A percentile compares a stretch with the other conserved stretches of the same genome.
These are phyloP conservation scores for Torrubiellomyces zombiae DNA, from an alignment of 2,329 filamentous ascomycete species.

Conservation along the genomic window DNA sequence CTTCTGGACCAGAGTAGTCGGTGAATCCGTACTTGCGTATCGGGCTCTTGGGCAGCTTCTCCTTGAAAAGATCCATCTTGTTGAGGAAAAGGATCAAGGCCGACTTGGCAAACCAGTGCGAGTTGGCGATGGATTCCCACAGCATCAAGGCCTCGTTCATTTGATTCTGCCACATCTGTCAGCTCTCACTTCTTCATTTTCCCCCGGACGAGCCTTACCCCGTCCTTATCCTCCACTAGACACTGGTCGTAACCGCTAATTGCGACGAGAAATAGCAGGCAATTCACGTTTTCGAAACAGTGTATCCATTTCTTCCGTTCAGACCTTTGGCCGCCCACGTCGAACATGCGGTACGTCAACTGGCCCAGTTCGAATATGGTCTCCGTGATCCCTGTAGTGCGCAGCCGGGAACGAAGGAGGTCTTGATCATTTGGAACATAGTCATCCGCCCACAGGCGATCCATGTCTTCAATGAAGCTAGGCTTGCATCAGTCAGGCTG, in stretches of 20 bases:
- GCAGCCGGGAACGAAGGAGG: slow-evolving; percentile 86
- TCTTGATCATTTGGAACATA: slow-evolving; percentile 90
- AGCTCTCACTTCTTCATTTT: slow-evolving; percentile 5
- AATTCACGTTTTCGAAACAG: slow-evolving; percentile 91
- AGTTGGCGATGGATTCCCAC: slow-evolving; percentile 74
- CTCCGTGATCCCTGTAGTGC: slow-evolving; percentile 94
- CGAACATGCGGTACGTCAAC: slow-evolving; percentile 92
- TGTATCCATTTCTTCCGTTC: slow-evolving; percentile 99
- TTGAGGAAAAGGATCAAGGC: slow-evolving; percentile 73
- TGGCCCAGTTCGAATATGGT: slow-evolving; percentile 92
- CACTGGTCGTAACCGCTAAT: slow-evolving; percentile 96
- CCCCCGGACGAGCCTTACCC: too few relatives aligned
- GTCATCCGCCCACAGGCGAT: slow-evolving; percentile 56
- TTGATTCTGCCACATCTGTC: slow-evolving; percentile 47
- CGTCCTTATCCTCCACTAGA: slow-evolving; percentile 88
- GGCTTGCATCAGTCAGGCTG: slow-evolving; percentile 5
- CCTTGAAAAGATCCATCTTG: slow-evolving; percentile 75
- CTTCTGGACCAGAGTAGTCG: slow-evolving; percentile 56
- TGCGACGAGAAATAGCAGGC: slow-evolving; percentile 80
- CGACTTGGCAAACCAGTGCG: slow-evolving; percentile 71
- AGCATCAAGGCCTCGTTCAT: slow-evolving; percentile 82
- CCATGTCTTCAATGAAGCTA: slow-evolving; percentile 71
- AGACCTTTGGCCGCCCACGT: slow-evolving; percentile 87
- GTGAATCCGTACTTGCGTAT: slow-evolving; percentile 61
- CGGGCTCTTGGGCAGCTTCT: slow-evolving; percentile 54